Evolutionary conservation across 1,139 yeast species (phyloP), one percentile per base, ranked within the genome.

Genomic region (Magnusiomyces fungicola): DNA sequence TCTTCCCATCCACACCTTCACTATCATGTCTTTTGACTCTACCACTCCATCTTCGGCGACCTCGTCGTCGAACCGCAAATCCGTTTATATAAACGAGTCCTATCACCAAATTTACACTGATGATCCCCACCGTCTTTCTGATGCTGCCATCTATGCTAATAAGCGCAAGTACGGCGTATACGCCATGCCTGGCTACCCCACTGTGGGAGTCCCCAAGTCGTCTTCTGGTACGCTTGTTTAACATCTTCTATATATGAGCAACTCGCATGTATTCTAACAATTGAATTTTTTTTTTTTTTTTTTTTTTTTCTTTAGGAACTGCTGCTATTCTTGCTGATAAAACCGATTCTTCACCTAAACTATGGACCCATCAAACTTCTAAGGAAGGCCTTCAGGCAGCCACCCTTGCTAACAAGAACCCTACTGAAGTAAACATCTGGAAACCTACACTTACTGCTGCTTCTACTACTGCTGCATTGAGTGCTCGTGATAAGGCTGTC

Each of bases 91-190:
- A n/a, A 51, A 51, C 50, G 38, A 51, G 27, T 37, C 50, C 4
- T 18, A 25, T 10, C 48, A 48, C 25, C 16, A 43, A n/a, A 34
- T 51, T 23, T 51, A 51, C 33, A 51, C 50, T 12, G 47, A 51
- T 27, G 36, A 47, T n/a, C 50, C 46, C 19, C 49, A 49, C 18
- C 45, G 43, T n/a, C 51, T 52, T 18, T 52, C 54, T 9, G 50
- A 48, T 9, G 49, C 54, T 6, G 95, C 95, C 2, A 67, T 81
- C 50, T 87, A 86, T 69, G 83, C 81, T 58, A 90, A 88, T 55
- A 83, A 83, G 61, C 69, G 83, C 62, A 84, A 78, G 61, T 83
- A 82, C 61, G 96, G 96, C 38, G 73, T 81, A 47, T 87, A 74
- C 67, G 75, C 77, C 56, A 73, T 80, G 50, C 96, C 96, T 1